A percentile compares a stretch with the other conserved stretches of the same genome.
Evolutionary conservation across 352 stramenopile genomes (phyloP).

Genomic region (Thraustochytrium striatum): DNA sequence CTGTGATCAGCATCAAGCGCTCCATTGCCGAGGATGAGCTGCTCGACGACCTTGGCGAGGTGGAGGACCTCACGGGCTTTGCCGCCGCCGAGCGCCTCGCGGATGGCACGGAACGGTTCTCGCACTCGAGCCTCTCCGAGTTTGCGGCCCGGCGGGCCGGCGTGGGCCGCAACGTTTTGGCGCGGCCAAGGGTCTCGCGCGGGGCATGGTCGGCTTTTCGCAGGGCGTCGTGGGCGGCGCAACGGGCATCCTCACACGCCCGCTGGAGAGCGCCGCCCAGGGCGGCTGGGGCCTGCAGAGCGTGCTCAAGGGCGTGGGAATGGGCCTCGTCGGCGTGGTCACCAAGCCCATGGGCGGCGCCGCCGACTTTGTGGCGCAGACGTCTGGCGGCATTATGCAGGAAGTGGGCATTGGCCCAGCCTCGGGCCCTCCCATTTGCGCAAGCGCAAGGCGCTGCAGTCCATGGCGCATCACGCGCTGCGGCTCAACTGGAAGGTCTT

Average conservation of each 20-base stretch:
- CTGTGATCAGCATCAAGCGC: background rate
- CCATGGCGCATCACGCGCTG: slow-evolving; percentile 4
- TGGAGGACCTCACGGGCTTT: background rate
- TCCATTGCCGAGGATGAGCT: background rate
- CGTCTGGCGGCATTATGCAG: slow-evolving; percentile 41
- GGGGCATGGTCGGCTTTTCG: slow-evolving; percentile 1
- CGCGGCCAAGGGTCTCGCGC: background rate
- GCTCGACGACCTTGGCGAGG: background rate
- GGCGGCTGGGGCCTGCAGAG: slow-evolving; percentile 16
- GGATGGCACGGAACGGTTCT: background rate
- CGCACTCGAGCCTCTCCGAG: background rate
- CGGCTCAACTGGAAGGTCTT: slow-evolving; percentile 36
- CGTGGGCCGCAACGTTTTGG: background rate
- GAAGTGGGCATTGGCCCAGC: slow-evolving; percentile 22
- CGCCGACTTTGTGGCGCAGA: slow-evolving; percentile 34
- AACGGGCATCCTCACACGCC: slow-evolving; percentile 24
- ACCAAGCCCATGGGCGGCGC: slow-evolving; percentile 36
- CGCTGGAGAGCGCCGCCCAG: slow-evolving; percentile 8
- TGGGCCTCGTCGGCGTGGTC: slow-evolving; percentile 4
- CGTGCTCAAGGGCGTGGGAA: slow-evolving; percentile 19
- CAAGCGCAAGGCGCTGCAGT: background rate
- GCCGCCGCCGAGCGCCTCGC: background rate
- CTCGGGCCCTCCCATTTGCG: slow-evolving; percentile 13
- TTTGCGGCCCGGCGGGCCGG: background rate
- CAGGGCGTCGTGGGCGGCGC: slow-evolving; percentile 32